Percentiles rank a stretch among this genome's conserved stretches.
Conservation (phyloP, 805 yeast genomes). For the Candida peoriensis region DNA sequence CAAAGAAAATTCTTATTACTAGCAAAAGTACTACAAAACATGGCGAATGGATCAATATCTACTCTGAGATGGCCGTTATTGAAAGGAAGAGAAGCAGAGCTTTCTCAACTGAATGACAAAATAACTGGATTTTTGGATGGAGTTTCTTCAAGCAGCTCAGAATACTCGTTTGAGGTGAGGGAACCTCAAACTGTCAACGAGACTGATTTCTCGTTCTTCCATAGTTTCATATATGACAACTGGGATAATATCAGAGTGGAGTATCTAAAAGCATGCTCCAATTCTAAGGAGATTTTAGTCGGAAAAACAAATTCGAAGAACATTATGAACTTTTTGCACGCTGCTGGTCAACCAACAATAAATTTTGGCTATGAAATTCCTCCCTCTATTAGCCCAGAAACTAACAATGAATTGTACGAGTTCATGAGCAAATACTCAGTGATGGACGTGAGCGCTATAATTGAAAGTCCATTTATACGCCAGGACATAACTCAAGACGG, state of each 20-base stretch:
- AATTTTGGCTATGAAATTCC: slow-evolving; percentile 54
- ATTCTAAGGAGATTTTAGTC: slow-evolving; percentile 17
- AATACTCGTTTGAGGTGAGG: slow-evolving; percentile 18
- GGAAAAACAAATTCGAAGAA: slow-evolving; percentile 28
- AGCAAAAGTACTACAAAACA: slow-evolving; percentile 79
- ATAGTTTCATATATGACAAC: slow-evolving; percentile 44
- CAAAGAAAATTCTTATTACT: slow-evolving; percentile 70
- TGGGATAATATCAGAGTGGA: slow-evolving; percentile 34
- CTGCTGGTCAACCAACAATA: slow-evolving; percentile 57
- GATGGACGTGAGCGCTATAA: slow-evolving; percentile 41
- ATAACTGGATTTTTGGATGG: slow-evolving; percentile 37
- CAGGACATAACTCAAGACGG: slow-evolving; percentile 73
- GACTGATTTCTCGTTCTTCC: slow-evolving; percentile 36
- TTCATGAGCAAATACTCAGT: slow-evolving; percentile 66
- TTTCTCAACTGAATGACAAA: slow-evolving; percentile 33
- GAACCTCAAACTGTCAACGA: slow-evolving; percentile 18
- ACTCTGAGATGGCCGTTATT: slow-evolving; percentile 62
- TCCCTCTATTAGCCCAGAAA: slow-evolving; percentile 43
- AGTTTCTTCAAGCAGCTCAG: slow-evolving; percentile 25
- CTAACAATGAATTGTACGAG: slow-evolving; percentile 54
- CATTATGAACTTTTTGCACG: slow-evolving; percentile 43
- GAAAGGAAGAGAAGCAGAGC: slow-evolving; percentile 34
- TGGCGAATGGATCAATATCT: slow-evolving; percentile 76
- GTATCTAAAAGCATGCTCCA: slow-evolving; percentile 12
- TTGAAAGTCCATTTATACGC: slow-evolving; percentile 44